Percentiles rank a stretch among this genome's conserved stretches.
Conservation (phyloP, 176 grass and related monocot genomes). For the Oropetium thomaeum region DNA sequence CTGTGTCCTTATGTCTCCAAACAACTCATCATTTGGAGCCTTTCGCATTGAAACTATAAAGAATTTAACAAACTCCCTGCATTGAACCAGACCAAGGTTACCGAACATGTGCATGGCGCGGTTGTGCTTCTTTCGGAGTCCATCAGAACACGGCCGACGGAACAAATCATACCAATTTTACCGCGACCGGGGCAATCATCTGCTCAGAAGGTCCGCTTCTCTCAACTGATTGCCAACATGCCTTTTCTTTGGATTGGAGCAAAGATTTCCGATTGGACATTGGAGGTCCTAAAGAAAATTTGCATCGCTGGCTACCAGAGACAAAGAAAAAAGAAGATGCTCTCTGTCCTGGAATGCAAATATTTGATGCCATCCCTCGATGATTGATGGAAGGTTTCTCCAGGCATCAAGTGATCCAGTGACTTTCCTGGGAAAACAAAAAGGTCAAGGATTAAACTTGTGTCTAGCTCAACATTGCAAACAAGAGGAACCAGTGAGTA, state of each 20-base stretch:
- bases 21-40: conserved; percentile 19
- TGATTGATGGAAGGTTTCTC: conserved; percentile 29
- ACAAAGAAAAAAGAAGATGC: conserved; percentile 46
- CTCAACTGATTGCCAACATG: conserved; percentile 27
- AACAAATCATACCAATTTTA: conserved; percentile 19
- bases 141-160: conserved; percentile 14
- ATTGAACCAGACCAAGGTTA: conserved; percentile 13
- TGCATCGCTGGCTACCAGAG: conserved; percentile 21
- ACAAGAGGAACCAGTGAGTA: not conserved
- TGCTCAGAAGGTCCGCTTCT: conserved; percentile 29
- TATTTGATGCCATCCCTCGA: conserved; percentile 17
- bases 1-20: conserved; percentile 3
- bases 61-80: conserved; percentile 16
- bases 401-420: conserved; percentile 29
- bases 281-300: conserved; percentile 41
- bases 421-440: conserved; percentile 13
- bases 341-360: conserved; percentile 32
- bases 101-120: conserved; percentile 33
- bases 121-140: not conserved
- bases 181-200: conserved; percentile 20
- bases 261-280: conserved; percentile 27
- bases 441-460: not conserved
- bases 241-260: conserved; percentile 36
- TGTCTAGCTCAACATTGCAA: not conserved
- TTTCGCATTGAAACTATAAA: conserved; percentile 23